A percentile compares a stretch with the other conserved stretches of the same genome.
phyloP scores from a whole-genome alignment of 495 filamentous ascomycete genomes.

The Penicillium angulare region DNA sequence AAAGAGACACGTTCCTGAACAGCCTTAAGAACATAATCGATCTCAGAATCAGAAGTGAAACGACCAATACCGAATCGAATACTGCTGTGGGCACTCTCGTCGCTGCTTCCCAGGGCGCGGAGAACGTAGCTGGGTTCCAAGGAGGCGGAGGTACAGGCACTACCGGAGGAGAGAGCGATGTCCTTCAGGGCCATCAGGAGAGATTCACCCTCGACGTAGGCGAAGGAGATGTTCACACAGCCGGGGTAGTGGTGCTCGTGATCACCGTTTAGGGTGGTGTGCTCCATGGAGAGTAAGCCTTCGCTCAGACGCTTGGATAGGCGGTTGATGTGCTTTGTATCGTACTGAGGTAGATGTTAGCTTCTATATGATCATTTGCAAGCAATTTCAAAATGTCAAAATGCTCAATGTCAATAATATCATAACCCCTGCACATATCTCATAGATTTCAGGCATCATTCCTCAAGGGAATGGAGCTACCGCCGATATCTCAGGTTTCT shows the following conservation, averaged over 20 bases:
- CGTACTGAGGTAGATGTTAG: conserved; percentile 67
- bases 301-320: conserved; percentile 81
- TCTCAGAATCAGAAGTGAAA: conserved; percentile 92
- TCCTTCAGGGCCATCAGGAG: conserved; percentile 98
- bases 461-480: too few relatives aligned
- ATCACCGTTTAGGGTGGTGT: conserved; percentile 89
- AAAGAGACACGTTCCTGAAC: conserved; percentile 87
- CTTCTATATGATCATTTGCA: not conserved
- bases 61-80: conserved; percentile 97
- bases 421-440: too few relatives aligned
- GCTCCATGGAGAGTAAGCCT: conserved; percentile 83
- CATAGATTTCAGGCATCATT: too few relatives aligned
- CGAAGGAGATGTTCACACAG: conserved; percentile 97
- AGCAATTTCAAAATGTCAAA: not conserved
- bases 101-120: conserved; percentile 87
- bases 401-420: too few relatives aligned
- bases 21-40: conserved; percentile 96
- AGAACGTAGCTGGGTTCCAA: conserved; percentile 95
- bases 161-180: conserved; percentile 94
- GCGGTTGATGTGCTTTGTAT: conserved; percentile 74
- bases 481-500: too few relatives aligned
- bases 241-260: conserved; percentile 83
- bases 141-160: conserved; percentile 95
- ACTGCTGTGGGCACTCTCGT: conserved; percentile 96
- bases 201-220: conserved; percentile 96